Percentiles rank a stretch among this genome's conserved stretches.
These are phyloP conservation scores for Solanum piurae DNA, from an alignment of 257 asterid species.

Conservation along the genomic window DNA sequence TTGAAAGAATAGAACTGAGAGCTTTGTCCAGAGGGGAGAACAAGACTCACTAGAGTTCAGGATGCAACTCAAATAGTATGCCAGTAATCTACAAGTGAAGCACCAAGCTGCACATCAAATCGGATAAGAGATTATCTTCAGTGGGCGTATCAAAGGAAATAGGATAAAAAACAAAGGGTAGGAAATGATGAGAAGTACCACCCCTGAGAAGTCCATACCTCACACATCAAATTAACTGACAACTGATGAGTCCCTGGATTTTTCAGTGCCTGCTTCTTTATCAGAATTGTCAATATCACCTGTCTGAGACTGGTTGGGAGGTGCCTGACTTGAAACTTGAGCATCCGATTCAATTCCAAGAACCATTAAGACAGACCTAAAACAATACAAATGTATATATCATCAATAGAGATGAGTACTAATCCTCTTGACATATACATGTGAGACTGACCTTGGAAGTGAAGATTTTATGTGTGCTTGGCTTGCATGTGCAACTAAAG, in stretches of 20 bases:
- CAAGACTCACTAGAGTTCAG: neutral
- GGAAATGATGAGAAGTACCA: neutral
- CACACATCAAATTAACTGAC: conserved; percentile 15
- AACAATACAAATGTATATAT: neutral
- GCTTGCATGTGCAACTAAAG: conserved; percentile 83
- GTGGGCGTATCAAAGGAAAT: neutral
- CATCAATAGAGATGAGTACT: neutral
- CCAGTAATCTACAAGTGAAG: neutral
- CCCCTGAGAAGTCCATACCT: neutral
- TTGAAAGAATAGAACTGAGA: neutral
- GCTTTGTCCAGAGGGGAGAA: neutral
- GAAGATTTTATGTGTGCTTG: conserved; percentile 71
- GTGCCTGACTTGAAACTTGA: conserved; percentile 2
- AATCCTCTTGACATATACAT: neutral
- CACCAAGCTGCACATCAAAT: neutral
- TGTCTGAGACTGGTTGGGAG: conserved; percentile 17
- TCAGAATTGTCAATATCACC: conserved; percentile 47
- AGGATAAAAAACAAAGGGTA: neutral
- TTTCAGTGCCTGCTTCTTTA: conserved; percentile 44
- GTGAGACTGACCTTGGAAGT: conserved; percentile 66
- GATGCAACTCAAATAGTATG: neutral
- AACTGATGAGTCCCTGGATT: conserved; percentile 51
- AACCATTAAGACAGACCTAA: conserved; percentile 65
- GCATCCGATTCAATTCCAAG: conserved; percentile 51
- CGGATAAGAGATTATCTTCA: neutral